A percentile compares a stretch with the other conserved stretches of the same genome.
These are phyloP conservation scores for Clitopilus passeckerianus DNA, from an alignment of 768 basidiomycete species.

Conservation along the genomic window DNA sequence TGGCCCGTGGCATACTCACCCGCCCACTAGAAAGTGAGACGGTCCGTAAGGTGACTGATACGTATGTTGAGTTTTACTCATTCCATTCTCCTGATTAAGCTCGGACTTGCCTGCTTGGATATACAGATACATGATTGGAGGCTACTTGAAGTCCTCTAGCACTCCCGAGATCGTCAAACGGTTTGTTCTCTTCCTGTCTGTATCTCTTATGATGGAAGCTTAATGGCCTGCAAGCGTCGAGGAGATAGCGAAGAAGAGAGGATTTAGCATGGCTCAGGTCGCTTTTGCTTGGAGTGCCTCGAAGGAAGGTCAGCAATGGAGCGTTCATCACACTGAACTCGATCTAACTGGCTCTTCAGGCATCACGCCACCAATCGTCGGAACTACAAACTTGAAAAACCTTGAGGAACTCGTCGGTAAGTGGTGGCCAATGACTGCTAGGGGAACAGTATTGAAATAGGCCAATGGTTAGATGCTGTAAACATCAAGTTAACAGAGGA, in stretches of 20 bases:
- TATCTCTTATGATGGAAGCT: neutral
- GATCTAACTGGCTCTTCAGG: constrained; percentile 8
- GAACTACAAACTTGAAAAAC: constrained; percentile 37
- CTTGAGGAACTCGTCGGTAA: constrained; percentile 41
- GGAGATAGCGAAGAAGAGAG: constrained; percentile 36
- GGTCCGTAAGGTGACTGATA: constrained; percentile 30
- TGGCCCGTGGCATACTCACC: constrained; percentile 44
- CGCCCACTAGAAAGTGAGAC: constrained; percentile 34
- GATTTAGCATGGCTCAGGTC: constrained; percentile 41
- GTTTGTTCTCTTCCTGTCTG: constrained; percentile 16
- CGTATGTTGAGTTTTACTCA: constrained; percentile 19
- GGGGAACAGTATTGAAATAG: neutral
- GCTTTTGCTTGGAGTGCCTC: constrained; percentile 37
- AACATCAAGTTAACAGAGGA: constrained; percentile 47
- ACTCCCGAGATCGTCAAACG: constrained; percentile 32
- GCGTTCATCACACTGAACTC: neutral
- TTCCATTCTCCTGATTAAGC: neutral
- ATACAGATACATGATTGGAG: constrained; percentile 13
- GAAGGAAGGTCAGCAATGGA: constrained; percentile 23
- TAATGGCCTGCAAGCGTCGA: constrained; percentile 27
- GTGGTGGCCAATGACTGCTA: neutral
- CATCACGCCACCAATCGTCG: constrained; percentile 47
- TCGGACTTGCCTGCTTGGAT: neutral
- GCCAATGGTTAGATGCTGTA: constrained; percentile 27
- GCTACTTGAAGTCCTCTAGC: constrained; percentile 17